phyloP scores from a whole-genome alignment of 345 rosid species.

The Corchorus olitorius region DNA sequence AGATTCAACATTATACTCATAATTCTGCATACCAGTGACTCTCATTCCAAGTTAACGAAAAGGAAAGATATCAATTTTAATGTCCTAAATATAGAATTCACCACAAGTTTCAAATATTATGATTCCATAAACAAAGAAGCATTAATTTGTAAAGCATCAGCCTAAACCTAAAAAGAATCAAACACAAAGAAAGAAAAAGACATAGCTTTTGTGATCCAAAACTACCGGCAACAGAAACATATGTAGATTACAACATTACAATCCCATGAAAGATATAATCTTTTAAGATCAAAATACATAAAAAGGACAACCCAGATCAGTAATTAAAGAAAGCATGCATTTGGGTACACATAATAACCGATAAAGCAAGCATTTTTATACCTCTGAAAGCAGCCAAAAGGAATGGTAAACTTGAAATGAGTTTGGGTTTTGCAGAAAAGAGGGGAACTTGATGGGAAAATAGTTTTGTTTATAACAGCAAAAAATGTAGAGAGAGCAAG shows the following conservation, averaged over 20 bases:
- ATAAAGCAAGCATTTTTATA: not conserved
- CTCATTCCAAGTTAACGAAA: not conserved
- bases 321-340: not conserved
- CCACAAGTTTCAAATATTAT: not conserved
- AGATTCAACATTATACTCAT: not conserved
- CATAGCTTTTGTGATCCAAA: not conserved
- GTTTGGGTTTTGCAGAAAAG: not conserved
- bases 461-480: not conserved
- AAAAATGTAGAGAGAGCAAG: not conserved
- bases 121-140: not conserved
- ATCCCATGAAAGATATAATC: not conserved
- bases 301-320: not conserved
- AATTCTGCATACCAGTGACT: not conserved
- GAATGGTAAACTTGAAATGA: not conserved
- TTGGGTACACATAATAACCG: not conserved
- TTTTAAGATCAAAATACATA: not conserved
- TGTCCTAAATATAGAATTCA: not conserved
- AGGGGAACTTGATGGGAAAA: not conserved
- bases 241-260: not conserved
- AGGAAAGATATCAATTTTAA: slow-evolving; percentile 5
- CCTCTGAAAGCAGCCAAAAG: not conserved
- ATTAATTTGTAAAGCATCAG: not conserved
- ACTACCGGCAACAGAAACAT: not conserved
- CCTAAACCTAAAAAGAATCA: not conserved
- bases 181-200: not conserved